Percentiles rank a stretch among this genome's conserved stretches.
Conservation (phyloP, 1,284 basidiomycete genomes). For the Fomitiporia mediterranea region DNA sequence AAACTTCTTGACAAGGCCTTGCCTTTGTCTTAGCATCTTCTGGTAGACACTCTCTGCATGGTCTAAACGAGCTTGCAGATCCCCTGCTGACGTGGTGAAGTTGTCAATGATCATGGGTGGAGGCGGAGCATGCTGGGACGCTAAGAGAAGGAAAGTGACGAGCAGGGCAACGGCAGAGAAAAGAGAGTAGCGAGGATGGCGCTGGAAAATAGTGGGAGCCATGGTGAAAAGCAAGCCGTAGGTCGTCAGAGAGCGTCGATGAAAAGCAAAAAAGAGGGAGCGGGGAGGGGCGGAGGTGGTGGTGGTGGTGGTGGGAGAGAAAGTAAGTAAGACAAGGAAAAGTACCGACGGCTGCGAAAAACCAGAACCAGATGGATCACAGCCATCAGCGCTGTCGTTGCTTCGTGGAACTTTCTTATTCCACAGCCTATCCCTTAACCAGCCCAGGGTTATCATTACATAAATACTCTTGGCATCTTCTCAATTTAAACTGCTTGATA, state of each 20-base stretch:
- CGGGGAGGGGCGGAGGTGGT: not conserved
- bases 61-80: constrained; percentile 9
- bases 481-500: too few relatives aligned
- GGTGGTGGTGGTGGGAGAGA: not conserved
- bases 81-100: not conserved
- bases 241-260: not conserved
- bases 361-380: too few relatives aligned
- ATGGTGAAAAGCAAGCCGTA: constrained; percentile 8
- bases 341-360: not conserved
- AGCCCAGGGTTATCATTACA: too few relatives aligned
- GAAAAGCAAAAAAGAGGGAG: not conserved
- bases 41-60: constrained; percentile 20
- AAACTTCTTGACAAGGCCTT: constrained; percentile 22
- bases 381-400: too few relatives aligned
- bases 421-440: too few relatives aligned
- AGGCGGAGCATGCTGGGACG: constrained; percentile 19
- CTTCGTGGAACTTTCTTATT: too few relatives aligned
- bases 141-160: constrained; percentile 20
- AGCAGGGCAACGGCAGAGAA: constrained; percentile 19
- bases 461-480: too few relatives aligned
- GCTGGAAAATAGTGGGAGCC: constrained; percentile 20
- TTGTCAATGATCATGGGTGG: constrained; percentile 9
- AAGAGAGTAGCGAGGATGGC: constrained; percentile 21
- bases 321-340: not conserved
- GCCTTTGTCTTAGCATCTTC: constrained; percentile 15